Evolutionary conservation across 1,284 basidiomycete genomes (phyloP).

Genomic region (Xerocomus minutiporus): DNA sequence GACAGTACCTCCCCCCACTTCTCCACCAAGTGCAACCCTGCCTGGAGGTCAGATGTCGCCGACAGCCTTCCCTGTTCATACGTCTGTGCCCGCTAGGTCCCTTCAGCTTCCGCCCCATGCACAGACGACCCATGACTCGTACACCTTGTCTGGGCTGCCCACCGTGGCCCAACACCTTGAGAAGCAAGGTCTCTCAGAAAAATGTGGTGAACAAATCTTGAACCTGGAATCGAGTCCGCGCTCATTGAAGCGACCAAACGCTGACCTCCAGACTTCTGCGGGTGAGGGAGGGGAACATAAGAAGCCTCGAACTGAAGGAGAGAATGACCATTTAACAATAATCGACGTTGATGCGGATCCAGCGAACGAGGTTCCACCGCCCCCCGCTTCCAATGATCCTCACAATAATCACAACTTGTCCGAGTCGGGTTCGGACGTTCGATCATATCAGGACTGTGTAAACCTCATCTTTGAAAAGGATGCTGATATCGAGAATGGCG

Average conservation of each 20-base stretch:
- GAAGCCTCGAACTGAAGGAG: constrained; percentile 20
- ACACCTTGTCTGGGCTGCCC: constrained; percentile 2
- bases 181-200: neutral
- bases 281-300: constrained; percentile 15
- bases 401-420: constrained; percentile 3
- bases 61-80: constrained; percentile 10
- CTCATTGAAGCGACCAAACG: constrained; percentile 20
- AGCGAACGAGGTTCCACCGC: neutral
- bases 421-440: constrained; percentile 9
- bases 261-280: constrained; percentile 6
- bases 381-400: neutral
- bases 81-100: constrained; percentile 7
- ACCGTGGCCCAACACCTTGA: neutral
- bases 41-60: constrained; percentile 6
- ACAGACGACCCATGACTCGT: constrained; percentile 6
- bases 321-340: neutral
- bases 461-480: constrained; percentile 43
- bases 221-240: constrained; percentile 1
- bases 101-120: constrained; percentile 6
- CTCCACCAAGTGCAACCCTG: constrained; percentile 17
- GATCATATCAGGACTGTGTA: constrained; percentile 41
- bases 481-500: constrained; percentile 34
- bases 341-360: neutral
- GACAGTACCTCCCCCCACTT: constrained; percentile 20
- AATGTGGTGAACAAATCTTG: neutral